phyloP scores from a whole-genome alignment of 2,329 filamentous ascomycete genomes.

The Ophiostoma quercus region DNA sequence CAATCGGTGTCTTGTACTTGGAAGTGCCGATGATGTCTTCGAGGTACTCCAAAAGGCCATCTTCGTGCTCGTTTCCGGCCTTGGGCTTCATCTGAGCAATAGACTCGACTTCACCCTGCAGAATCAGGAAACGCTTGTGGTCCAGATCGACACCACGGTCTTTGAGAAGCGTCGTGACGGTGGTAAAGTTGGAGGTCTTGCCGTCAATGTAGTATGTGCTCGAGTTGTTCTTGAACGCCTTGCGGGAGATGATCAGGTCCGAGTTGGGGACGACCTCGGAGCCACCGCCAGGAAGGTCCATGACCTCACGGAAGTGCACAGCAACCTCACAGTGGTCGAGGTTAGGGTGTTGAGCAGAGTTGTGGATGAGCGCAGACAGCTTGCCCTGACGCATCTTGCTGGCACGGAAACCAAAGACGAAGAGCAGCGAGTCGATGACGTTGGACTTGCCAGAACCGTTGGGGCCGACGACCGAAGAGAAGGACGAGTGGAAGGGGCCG shows the following conservation, averaged over 20 bases:
- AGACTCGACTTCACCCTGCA: constrained; percentile 96
- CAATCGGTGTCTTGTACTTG: constrained; percentile 95
- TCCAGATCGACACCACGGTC: constrained; percentile 91
- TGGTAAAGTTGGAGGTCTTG: constrained; percentile 84
- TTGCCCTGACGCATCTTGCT: constrained; percentile 99
- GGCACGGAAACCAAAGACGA: constrained; percentile 97
- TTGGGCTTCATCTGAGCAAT: constrained; percentile 99
- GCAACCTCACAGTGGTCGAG: constrained; percentile 91
- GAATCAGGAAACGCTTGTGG: constrained; percentile 94
- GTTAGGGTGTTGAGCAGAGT: constrained; percentile 80
- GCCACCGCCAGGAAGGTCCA: constrained; percentile 73
- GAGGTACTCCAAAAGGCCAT: constrained; percentile 90
- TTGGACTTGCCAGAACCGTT: constrained; percentile 99
- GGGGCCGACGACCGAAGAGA: constrained; percentile 94
- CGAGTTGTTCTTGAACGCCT: constrained; percentile 94
- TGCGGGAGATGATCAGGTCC: constrained; percentile 78
- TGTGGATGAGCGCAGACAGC: constrained; percentile 95
- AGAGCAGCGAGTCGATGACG: constrained; percentile 94
- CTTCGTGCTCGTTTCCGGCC: constrained; percentile 88
- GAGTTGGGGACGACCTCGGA: constrained; percentile 77
- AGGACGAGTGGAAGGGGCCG: constrained; percentile 92
- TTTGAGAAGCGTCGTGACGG: constrained; percentile 79
- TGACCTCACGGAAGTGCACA: constrained; percentile 92
- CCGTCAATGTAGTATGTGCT: constrained; percentile 98
- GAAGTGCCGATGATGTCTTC: constrained; percentile 99